Percentiles rank a stretch among this genome's conserved stretches.
phyloP scores from a whole-genome alignment of 371 early-diverging fungal genomes.

The Furculomyces boomerangus region DNA sequence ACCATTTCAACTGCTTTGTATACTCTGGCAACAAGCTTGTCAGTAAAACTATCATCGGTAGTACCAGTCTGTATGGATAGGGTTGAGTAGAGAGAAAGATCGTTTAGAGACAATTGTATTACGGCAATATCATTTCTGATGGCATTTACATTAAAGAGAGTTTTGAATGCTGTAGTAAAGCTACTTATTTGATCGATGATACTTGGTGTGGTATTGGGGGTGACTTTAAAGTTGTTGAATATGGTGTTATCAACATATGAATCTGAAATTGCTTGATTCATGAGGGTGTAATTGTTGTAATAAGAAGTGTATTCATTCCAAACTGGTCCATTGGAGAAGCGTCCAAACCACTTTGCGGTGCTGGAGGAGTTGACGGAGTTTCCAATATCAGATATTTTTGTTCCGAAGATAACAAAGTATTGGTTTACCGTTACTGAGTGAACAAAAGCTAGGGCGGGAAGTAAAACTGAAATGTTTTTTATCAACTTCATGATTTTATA shows the following conservation, averaged over 20 bases:
- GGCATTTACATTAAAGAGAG: not conserved
- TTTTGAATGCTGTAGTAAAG: not conserved
- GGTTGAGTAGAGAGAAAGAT: not conserved
- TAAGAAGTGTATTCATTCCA: conserved; percentile 10
- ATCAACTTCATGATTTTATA: too few species aligned
- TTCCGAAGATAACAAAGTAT: conserved; percentile 1
- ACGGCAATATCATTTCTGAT: conserved; percentile 7
- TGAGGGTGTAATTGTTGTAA: conserved; percentile 6
- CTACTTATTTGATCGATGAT: conserved; percentile 3
- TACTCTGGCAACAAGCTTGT: conserved; percentile 2
- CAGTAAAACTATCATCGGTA: not conserved
- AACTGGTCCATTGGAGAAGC: conserved; percentile 6
- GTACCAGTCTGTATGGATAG: not conserved
- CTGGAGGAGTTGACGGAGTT: not conserved
- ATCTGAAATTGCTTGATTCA: conserved; percentile 6
- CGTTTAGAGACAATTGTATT: conserved; percentile 5
- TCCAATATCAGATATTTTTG: not conserved
- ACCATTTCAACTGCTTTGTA: conserved; percentile 1
- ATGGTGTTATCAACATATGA: not conserved
- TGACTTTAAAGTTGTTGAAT: not conserved
- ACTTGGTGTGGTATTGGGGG: not conserved
- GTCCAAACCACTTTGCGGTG: conserved; percentile 1
- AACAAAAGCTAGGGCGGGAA: too few species aligned
- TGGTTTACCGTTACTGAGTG: not conserved
- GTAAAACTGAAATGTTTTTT: too few species aligned